Evolutionary conservation across 345 rosid species (phyloP).

Genomic region (Zanthoxylum bungeanum): DNA sequence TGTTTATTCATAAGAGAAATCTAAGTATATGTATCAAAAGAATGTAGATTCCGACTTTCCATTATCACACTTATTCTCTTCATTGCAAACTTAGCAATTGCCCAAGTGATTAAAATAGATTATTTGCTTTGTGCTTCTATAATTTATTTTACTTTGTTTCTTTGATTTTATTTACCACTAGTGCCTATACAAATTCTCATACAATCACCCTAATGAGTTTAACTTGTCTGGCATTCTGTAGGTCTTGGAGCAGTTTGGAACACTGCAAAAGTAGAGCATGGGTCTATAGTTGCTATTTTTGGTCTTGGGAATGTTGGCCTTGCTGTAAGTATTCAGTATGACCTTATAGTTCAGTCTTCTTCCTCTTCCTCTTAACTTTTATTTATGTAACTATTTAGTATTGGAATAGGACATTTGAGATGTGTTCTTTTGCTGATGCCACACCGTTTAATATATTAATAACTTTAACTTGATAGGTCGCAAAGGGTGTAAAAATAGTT

Average conservation of each 20-base stretch:
- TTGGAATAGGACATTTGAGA: neutral
- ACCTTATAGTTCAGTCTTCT: neutral
- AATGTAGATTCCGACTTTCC: too few species aligned
- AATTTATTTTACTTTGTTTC: neutral
- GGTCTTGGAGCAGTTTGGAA: too few species aligned
- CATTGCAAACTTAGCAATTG: too few species aligned
- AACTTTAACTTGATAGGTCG: constrained; percentile 51
- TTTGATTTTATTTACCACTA: neutral
- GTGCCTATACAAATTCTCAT: neutral
- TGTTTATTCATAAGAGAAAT: too few species aligned
- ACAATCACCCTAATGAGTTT: neutral
- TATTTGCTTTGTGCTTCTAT: too few species aligned
- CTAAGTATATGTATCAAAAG: too few species aligned
- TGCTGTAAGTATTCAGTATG: constrained; percentile 57
- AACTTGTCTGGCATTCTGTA: constrained; percentile 14
- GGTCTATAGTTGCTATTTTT: constrained; percentile 83
- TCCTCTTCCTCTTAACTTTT: neutral
- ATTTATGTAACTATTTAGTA: neutral
- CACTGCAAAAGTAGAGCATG: constrained; percentile 97
- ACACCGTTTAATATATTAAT: neutral
- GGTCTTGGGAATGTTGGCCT: constrained; percentile 99
- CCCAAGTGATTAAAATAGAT: too few species aligned
- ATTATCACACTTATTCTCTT: too few species aligned
- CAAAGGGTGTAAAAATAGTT: constrained; percentile 97
- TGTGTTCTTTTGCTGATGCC: neutral